Base-by-base conservation (phyloP, 1,284 basidiomycete genomes). In the Trichosporon ovoides region DNA sequence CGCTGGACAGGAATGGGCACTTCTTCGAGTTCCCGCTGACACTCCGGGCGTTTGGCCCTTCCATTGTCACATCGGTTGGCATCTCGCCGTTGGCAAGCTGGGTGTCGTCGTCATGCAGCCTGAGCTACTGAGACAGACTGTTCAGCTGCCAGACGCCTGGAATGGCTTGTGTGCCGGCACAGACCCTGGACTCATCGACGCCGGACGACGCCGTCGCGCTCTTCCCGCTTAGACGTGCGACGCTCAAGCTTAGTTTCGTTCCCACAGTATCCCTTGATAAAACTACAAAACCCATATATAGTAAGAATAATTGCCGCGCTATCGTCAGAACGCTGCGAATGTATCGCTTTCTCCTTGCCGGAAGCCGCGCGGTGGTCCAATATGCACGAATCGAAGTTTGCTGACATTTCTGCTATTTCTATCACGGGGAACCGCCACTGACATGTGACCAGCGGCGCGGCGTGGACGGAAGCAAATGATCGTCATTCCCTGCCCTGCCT, bases 11-110 rank as follows among this genome's bases (percentile, higher is more conserved):
- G 52, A 43, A 1, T 71, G 63, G 52, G 67, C 66, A 1, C 60
- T 78, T 22, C 49, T 75, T 35, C 58, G 67, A 34, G 19, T 67
- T 50, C 59, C 56, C 22, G 63, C 63, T 20, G 67, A 68, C 55
- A 60, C 64, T 43, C 63, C 65, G 2, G 67, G 65, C 12, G 65
- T 68, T 1, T 66, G 64, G 63, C 63, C 63, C 1, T 43, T 68
- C 9, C 67, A 68, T 43, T 68, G 67, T 56, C 67, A 68, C 57
- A 68, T 68, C 13, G 67, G 67, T 1, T 68, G 65, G 65, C 65
- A 67, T 46, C 57, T 68, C 13, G 24, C 56, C 9, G 54, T 50
- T 3, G 67, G 67, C n/a, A 68, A 60, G 55, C 35, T 53, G 55
- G 59, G 55, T 3, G 52, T 24, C 6, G 52, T 60, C 7, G 22